These are phyloP conservation scores for Lunularia cruciata DNA, from an alignment of 225 moss, liverwort and hornwort species.

Conservation along the genomic window DNA sequence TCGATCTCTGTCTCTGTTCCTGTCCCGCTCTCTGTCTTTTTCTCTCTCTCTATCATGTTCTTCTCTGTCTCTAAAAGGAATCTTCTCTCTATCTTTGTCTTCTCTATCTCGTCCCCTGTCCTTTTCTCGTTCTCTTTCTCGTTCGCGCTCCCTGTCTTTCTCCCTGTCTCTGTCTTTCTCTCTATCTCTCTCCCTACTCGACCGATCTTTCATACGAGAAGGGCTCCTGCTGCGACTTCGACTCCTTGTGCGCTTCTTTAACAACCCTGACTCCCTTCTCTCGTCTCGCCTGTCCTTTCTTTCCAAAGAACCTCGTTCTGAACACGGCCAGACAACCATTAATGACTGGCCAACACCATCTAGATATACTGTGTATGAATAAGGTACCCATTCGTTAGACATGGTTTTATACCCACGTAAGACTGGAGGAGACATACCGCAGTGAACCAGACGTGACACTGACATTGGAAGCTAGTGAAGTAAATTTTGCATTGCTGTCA, in stretches of 20 bases:
- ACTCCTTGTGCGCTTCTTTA: conserved; percentile 84
- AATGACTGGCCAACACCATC: too few species aligned
- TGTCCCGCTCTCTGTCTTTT: conserved; percentile 70
- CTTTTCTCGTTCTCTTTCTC: conserved; percentile 44
- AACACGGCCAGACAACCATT: too few species aligned
- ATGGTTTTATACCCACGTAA: too few species aligned
- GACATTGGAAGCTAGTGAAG: too few species aligned
- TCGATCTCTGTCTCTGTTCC: conserved; percentile 62
- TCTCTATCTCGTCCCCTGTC: conserved; percentile 61
- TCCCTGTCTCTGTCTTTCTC: conserved; percentile 59
- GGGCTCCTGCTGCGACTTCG: conserved; percentile 92
- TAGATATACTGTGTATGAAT: too few species aligned
- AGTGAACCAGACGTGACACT: too few species aligned
- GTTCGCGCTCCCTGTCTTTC: conserved; percentile 48
- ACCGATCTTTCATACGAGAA: conserved; percentile 68
- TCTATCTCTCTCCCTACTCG: conserved; percentile 72
- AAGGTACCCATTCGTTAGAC: too few species aligned
- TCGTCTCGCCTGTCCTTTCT: conserved; percentile 78
- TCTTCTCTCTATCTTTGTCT: conserved; percentile 56
- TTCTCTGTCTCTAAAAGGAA: conserved; percentile 66
- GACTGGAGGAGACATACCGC: too few species aligned
- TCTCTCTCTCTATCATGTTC: conserved; percentile 69
- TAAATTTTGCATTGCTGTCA: too few species aligned
- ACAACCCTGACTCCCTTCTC: conserved; percentile 58
- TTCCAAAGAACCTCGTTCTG: conserved; percentile 78